Percentiles rank a stretch among this genome's conserved stretches.
These are phyloP conservation scores for Zhuliangozyma blackwelliae DNA, from an alignment of 1,139 yeast species.

Conservation along the genomic window DNA sequence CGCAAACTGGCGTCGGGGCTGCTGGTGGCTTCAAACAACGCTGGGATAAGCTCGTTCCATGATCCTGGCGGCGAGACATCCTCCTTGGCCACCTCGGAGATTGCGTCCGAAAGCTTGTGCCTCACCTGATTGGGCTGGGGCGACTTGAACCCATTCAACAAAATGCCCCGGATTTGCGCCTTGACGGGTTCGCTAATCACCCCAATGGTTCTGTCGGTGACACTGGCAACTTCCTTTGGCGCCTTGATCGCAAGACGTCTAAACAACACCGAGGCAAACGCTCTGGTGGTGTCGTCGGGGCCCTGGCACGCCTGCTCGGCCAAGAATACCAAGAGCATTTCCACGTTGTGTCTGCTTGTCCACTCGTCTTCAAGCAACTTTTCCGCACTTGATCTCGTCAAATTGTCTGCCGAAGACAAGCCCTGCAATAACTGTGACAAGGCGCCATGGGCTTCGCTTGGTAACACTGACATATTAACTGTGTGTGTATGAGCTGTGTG, in stretches of 20 bases:
- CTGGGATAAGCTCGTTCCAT: constrained; percentile 80
- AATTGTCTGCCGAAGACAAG: constrained; percentile 75
- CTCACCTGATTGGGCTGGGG: constrained; percentile 68
- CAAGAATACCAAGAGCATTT: constrained; percentile 67
- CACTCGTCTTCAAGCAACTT: constrained; percentile 68
- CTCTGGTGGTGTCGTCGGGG: constrained; percentile 47
- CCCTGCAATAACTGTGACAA: constrained; percentile 60
- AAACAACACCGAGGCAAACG: constrained; percentile 83
- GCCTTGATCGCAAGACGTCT: constrained; percentile 82
- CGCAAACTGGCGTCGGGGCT: constrained; percentile 67
- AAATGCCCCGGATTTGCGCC: constrained; percentile 57
- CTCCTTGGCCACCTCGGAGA: constrained; percentile 82
- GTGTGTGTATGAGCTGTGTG: too few relatives aligned
- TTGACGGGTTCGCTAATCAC: constrained; percentile 57
- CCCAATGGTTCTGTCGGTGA: constrained; percentile 76
- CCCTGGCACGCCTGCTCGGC: constrained; percentile 76
- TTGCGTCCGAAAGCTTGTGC: constrained; percentile 90
- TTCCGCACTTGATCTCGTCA: constrained; percentile 74
- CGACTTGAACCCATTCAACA: constrained; percentile 68
- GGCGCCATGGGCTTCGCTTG: constrained; percentile 56
- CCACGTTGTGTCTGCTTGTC: constrained; percentile 62
- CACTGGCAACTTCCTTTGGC: constrained; percentile 57
- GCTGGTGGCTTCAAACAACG: constrained; percentile 64
- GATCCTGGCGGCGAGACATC: constrained; percentile 47
- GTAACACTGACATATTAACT: constrained; percentile 49